phyloP scores from a whole-genome alignment of 768 basidiomycete species.

The Multifurca ochricompacta region DNA sequence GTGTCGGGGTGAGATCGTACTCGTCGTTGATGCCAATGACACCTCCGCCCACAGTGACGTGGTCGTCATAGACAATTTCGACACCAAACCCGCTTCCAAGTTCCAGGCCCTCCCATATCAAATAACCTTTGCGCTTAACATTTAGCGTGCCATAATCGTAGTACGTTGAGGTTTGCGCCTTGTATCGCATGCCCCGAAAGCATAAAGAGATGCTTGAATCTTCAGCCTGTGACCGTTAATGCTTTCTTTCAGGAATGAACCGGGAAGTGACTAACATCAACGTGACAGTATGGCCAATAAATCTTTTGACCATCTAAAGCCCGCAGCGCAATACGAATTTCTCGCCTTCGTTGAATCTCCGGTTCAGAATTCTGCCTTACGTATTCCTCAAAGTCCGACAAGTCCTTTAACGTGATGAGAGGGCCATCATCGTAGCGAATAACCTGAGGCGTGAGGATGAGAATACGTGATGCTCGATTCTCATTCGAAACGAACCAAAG shows the following conservation, averaged over 20 bases:
- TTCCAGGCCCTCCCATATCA: conserved; percentile 44
- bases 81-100: conserved; percentile 66
- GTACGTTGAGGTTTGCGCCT: conserved; percentile 38
- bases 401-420: conserved; percentile 37
- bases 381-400: conserved; percentile 48
- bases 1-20: conserved; percentile 50
- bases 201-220: conserved; percentile 40
- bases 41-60: conserved; percentile 40
- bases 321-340: conserved; percentile 55
- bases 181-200: conserved; percentile 40
- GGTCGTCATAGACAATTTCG: conserved; percentile 47
- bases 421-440: conserved; percentile 62
- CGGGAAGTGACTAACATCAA: conserved; percentile 34
- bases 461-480: not conserved
- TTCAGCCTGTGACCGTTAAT: conserved; percentile 32
- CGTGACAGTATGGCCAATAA: conserved; percentile 55
- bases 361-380: conserved; percentile 51
- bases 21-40: conserved; percentile 59
- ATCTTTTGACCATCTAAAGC: conserved; percentile 58
- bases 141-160: conserved; percentile 42
- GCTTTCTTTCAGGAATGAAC: not conserved
- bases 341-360: conserved; percentile 41
- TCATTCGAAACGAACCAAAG: conserved; percentile 37
- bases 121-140: conserved; percentile 46
- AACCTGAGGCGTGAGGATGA: conserved; percentile 34